These are phyloP conservation scores for Chrysosphaeria jannelii DNA, from an alignment of 2,329 filamentous ascomycete genomes.

Conservation along the genomic window DNA sequence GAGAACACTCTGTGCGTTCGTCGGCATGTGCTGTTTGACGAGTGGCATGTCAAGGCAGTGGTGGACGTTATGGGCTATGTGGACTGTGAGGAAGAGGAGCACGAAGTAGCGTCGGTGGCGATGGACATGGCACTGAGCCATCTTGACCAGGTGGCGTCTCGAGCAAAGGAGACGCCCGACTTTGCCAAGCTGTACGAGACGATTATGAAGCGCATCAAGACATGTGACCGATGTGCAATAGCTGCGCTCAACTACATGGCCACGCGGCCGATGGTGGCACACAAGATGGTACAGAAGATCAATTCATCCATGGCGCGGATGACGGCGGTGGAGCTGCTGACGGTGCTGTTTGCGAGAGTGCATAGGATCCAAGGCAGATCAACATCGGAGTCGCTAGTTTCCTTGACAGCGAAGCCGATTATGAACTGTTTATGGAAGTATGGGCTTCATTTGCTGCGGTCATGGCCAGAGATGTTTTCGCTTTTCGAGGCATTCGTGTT, in stretches of 20 bases:
- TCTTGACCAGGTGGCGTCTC: slow-evolving; percentile 44
- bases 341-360: too few species aligned
- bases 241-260: slow-evolving; percentile 30
- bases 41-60: slow-evolving; percentile 36
- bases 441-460: slow-evolving; percentile 29
- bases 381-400: background rate
- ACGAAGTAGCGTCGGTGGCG: slow-evolving; percentile 16
- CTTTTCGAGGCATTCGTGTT: slow-evolving; percentile 35
- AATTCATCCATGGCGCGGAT: slow-evolving; percentile 9
- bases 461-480: slow-evolving; percentile 52
- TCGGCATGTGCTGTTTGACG: slow-evolving; percentile 54
- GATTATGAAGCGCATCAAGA: slow-evolving; percentile 17
- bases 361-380: too few species aligned
- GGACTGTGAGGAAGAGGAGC: too few species aligned
- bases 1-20: slow-evolving; percentile 49
- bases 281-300: slow-evolving; percentile 20
- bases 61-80: slow-evolving; percentile 26
- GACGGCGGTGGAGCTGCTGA: slow-evolving; percentile 8
- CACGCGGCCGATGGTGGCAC: slow-evolving; percentile 22
- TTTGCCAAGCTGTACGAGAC: slow-evolving; percentile 17
- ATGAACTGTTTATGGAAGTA: slow-evolving; percentile 26
- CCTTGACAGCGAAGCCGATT: slow-evolving; percentile 14
- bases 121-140: slow-evolving; percentile 29
- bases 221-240: slow-evolving; percentile 23
- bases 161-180: slow-evolving; percentile 36